A percentile compares a stretch with the other conserved stretches of the same genome.
These are phyloP conservation scores for Leccinum subatratum DNA, from an alignment of 1,284 basidiomycete species.

Conservation along the genomic window DNA sequence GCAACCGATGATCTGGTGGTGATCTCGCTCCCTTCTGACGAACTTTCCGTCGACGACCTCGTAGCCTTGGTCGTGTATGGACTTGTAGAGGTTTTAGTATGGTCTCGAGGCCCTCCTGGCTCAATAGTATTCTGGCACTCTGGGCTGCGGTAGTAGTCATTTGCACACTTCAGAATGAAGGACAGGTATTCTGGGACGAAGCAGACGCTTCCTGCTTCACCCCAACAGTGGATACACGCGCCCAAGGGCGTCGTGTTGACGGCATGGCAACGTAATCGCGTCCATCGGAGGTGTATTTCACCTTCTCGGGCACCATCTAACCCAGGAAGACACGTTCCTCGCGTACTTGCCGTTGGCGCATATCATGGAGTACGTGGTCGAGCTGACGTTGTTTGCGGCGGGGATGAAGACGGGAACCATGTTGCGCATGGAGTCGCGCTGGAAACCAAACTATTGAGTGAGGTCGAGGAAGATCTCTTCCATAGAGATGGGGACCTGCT, in stretches of 20 bases:
- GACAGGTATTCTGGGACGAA: conserved; percentile 96
- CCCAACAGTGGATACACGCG: conserved; percentile 84
- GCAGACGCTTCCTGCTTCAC: conserved; percentile 94
- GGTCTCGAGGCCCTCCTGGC: conserved; percentile 85
- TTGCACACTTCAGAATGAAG: conserved; percentile 99
- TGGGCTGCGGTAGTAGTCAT: conserved; percentile 97
- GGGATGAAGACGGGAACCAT: conserved; percentile 87
- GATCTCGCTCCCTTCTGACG: conserved; percentile 90
- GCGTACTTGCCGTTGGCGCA: conserved; percentile 93
- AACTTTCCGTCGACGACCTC: conserved; percentile 96
- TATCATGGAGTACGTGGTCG: conserved; percentile 83
- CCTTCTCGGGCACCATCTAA: conserved; percentile 76
- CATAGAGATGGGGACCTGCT: conserved; percentile 94
- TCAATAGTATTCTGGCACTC: conserved; percentile 96
- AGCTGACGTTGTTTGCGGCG: conserved; percentile 58
- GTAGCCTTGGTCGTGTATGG: conserved; percentile 97
- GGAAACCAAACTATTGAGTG: conserved; percentile 98
- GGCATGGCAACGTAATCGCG: conserved; percentile 80
- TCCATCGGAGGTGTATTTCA: conserved; percentile 75
- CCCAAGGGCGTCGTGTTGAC: conserved; percentile 93
- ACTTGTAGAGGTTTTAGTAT: conserved; percentile 93
- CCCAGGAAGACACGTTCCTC: conserved; percentile 67
- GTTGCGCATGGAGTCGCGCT: conserved; percentile 86
- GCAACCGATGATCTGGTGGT: too few relatives aligned
- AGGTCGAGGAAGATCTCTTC: conserved; percentile 99